These are phyloP conservation scores for Lachnellula willkommii DNA, from an alignment of 2,329 filamentous ascomycete species.

Conservation along the genomic window DNA sequence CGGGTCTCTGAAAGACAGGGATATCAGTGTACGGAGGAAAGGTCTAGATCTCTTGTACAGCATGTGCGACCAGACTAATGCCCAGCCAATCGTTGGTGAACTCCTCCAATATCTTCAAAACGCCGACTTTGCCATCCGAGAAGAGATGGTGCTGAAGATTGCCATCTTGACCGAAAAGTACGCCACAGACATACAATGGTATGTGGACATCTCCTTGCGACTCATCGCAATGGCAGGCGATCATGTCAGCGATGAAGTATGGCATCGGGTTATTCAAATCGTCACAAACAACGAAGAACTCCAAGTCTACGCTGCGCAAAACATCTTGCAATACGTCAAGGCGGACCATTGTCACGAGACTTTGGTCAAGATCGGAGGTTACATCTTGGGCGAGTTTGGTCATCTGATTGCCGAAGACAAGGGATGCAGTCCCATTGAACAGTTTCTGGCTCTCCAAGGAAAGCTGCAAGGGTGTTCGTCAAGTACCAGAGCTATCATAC, in stretches of 20 bases:
- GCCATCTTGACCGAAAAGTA: slow-evolving; percentile 98
- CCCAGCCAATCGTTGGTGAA: slow-evolving; percentile 87
- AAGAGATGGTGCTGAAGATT: slow-evolving; percentile 99
- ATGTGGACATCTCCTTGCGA: slow-evolving; percentile 93
- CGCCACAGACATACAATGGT: slow-evolving; percentile 97
- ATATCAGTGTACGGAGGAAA: slow-evolving; percentile 95
- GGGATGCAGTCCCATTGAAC: slow-evolving; percentile 93
- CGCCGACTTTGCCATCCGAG: slow-evolving; percentile 93
- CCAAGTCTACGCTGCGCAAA: slow-evolving; percentile 92
- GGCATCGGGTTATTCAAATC: slow-evolving; percentile 98
- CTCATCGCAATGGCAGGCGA: slow-evolving; percentile 96
- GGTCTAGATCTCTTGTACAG: slow-evolving; percentile 95
- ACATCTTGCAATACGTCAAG: slow-evolving; percentile 87
- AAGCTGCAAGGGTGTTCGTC: slow-evolving; percentile 89
- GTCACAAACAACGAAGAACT: slow-evolving; percentile 99
- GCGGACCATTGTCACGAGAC: slow-evolving; percentile 94
- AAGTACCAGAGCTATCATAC: slow-evolving; percentile 83
- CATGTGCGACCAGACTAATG: slow-evolving; percentile 98
- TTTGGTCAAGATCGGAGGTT: slow-evolving; percentile 93
- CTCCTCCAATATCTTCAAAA: slow-evolving; percentile 91
- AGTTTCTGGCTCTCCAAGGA: slow-evolving; percentile 84
- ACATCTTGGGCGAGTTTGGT: slow-evolving; percentile 93
- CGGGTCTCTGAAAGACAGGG: slow-evolving; percentile 85
- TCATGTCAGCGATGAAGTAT: slow-evolving; percentile 97
- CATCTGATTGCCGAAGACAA: slow-evolving; percentile 90